Evolutionary conservation across 2,329 filamentous ascomycete genomes (phyloP).

Genomic region (Cadophora sp.): DNA sequence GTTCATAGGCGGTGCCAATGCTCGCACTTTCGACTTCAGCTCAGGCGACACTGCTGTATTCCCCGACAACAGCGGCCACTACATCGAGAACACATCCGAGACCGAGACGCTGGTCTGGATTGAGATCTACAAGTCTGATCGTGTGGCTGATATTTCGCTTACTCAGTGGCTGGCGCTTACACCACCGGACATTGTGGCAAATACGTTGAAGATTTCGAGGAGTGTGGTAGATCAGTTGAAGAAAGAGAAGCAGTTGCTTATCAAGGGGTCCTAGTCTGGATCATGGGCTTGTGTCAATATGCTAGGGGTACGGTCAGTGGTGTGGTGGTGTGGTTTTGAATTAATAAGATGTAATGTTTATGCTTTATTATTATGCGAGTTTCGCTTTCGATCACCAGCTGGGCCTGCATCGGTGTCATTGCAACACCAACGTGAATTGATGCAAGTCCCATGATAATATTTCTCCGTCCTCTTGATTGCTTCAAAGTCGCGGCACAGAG

Average conservation of each 20-base stretch:
- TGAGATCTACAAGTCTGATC: constrained; percentile 72
- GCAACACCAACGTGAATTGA: too few relatives aligned
- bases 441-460: too few relatives aligned
- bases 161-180: constrained; percentile 75
- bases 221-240: constrained; percentile 63
- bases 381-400: too few relatives aligned
- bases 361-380: too few relatives aligned
- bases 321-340: not conserved
- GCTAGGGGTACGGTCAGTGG: too few relatives aligned
- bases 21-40: constrained; percentile 71
- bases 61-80: constrained; percentile 70
- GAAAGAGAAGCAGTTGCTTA: constrained; percentile 68
- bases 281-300: not conserved
- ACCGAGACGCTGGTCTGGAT: constrained; percentile 71
- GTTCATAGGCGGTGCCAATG: constrained; percentile 65
- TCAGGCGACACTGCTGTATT: constrained; percentile 74
- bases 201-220: constrained; percentile 63
- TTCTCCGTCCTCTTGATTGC: too few relatives aligned
- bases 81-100: constrained; percentile 71
- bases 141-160: constrained; percentile 69
- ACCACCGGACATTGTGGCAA: constrained; percentile 65
- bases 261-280: constrained; percentile 41
- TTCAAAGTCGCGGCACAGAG: too few relatives aligned
- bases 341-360: too few relatives aligned
- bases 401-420: too few relatives aligned